Percentiles rank a stretch among this genome's conserved stretches.
phyloP scores from a whole-genome alignment of 1,139 yeast species.

The Debaryomyces udenii region DNA sequence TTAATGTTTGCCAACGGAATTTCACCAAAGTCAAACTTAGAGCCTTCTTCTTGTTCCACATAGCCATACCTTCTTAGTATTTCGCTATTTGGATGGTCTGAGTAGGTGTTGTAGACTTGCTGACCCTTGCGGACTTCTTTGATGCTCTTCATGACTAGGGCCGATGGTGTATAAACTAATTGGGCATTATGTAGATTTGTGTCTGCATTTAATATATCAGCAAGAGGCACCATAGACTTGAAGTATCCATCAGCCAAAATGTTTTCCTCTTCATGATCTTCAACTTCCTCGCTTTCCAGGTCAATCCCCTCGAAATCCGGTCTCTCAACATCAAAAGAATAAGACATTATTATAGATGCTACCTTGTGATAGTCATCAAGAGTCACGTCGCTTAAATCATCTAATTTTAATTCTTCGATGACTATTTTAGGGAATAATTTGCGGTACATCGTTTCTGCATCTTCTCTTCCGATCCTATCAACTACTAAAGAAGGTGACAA shows the following conservation, averaged over 20 bases:
- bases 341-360: slow-evolving; percentile 61
- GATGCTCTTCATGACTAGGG: slow-evolving; percentile 71
- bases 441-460: slow-evolving; percentile 63
- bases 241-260: slow-evolving; percentile 45
- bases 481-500: slow-evolving; percentile 73
- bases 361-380: slow-evolving; percentile 65
- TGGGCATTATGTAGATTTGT: slow-evolving; percentile 79
- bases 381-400: slow-evolving; percentile 36
- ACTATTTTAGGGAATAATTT: slow-evolving; percentile 31
- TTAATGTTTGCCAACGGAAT: slow-evolving; percentile 50
- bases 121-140: slow-evolving; percentile 61
- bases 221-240: slow-evolving; percentile 91
- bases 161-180: slow-evolving; percentile 48
- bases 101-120: slow-evolving; percentile 86
- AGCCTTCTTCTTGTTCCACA: slow-evolving; percentile 75
- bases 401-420: slow-evolving; percentile 25
- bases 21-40: slow-evolving; percentile 83
- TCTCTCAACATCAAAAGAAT: slow-evolving; percentile 42
- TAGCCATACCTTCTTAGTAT: slow-evolving; percentile 88
- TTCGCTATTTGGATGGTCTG: slow-evolving; percentile 89
- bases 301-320: slow-evolving; percentile 21
- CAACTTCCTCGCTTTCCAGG: slow-evolving; percentile 23
- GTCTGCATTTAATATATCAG: slow-evolving; percentile 88
- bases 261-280: slow-evolving; percentile 19
- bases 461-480: slow-evolving; percentile 68